Conservation (phyloP, 2,329 filamentous ascomycete species). For the Periconia digitata region DNA sequence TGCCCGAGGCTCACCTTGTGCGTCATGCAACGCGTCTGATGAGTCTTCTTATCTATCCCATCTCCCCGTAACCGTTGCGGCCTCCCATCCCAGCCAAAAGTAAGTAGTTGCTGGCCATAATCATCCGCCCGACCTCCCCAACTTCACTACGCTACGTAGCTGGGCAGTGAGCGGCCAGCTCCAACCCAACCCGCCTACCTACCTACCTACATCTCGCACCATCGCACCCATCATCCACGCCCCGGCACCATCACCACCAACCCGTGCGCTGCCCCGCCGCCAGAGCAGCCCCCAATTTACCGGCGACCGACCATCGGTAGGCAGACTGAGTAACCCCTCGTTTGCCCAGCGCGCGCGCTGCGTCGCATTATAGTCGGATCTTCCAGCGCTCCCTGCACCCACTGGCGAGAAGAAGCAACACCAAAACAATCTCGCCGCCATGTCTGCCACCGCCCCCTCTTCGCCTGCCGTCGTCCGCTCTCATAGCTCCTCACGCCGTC, state of each 20-base stretch:
- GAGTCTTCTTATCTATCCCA: too few relatives aligned
- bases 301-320: background rate
- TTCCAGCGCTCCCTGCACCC: background rate
- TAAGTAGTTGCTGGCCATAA: too few relatives aligned
- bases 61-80: too few relatives aligned
- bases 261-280: background rate
- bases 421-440: constrained; percentile 9
- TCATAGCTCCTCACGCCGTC: constrained; percentile 32
- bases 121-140: too few relatives aligned
- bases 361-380: background rate
- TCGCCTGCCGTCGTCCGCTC: constrained; percentile 47
- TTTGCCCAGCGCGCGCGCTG: background rate
- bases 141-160: too few relatives aligned
- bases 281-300: background rate
- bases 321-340: background rate
- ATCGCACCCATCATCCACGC: background rate
- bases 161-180: background rate
- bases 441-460: constrained; percentile 43
- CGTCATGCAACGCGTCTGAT: too few relatives aligned
- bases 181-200: background rate
- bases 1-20: too few relatives aligned
- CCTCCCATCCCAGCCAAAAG: too few relatives aligned
- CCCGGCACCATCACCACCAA: background rate
- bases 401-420: background rate
- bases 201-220: background rate